Conservation (phyloP, 2,329 filamentous ascomycete genomes). For the Dactylella cylindrospora region DNA sequence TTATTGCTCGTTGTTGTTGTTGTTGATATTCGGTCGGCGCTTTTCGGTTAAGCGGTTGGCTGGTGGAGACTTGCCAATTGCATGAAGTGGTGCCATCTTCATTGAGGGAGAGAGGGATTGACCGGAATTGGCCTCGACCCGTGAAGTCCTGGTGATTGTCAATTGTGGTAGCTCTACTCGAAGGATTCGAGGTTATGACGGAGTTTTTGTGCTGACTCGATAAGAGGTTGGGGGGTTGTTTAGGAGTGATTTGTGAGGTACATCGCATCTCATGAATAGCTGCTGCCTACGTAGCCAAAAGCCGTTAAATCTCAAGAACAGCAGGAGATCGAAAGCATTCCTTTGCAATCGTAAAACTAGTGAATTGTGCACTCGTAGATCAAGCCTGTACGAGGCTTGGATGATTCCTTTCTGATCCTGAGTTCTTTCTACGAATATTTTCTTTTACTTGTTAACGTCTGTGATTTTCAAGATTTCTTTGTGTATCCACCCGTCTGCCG, state of each 20-base stretch:
- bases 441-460: slow-evolving; percentile 8
- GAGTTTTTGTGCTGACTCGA: not conserved
- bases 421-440: no score
- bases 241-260: no score
- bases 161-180: slow-evolving; percentile 25
- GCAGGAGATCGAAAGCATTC: slow-evolving; percentile 17
- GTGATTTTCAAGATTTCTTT: slow-evolving; percentile 20
- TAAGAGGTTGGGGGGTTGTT: no score
- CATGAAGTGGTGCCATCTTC: slow-evolving; percentile 26
- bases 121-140: no score
- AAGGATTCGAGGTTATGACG: slow-evolving; percentile 15
- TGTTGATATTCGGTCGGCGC: no score
- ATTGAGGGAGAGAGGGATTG: slow-evolving; percentile 11
- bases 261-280: slow-evolving; percentile 7
- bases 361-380: slow-evolving; percentile 4
- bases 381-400: slow-evolving; percentile 16
- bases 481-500: slow-evolving; percentile 3
- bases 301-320: no score
- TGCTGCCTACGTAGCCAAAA: slow-evolving; percentile 7
- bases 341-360: slow-evolving; percentile 2
- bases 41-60: slow-evolving; percentile 30
- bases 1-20: no score
- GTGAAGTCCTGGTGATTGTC: slow-evolving; percentile 8
- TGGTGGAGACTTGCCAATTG: slow-evolving; percentile 15
- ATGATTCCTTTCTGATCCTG: no score